Evolutionary conservation across 225 moss, liverwort and hornwort species (phyloP).

Genomic region (Bryoerythrophyllum caledonicum): DNA sequence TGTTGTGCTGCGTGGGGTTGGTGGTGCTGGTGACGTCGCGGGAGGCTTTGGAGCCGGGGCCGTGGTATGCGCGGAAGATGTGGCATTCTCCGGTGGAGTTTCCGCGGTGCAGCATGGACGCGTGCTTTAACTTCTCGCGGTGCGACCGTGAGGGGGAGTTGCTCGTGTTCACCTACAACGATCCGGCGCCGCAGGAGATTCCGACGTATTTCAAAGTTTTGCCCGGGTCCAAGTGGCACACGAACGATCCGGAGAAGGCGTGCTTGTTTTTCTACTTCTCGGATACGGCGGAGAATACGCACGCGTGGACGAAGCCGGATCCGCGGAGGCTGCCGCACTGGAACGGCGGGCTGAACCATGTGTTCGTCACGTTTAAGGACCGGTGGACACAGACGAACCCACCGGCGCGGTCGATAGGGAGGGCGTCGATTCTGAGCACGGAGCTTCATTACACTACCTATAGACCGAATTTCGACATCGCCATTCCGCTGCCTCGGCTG

Average conservation of each 20-base stretch:
- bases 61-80: constrained; percentile 51
- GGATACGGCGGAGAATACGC: constrained; percentile 40
- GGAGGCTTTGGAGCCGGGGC: constrained; percentile 27
- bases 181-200: constrained; percentile 40
- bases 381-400: constrained; percentile 70
- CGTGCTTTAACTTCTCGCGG: constrained; percentile 72
- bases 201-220: constrained; percentile 47
- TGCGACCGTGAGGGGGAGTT: constrained; percentile 61
- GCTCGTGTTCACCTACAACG: constrained; percentile 65
- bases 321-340: constrained; percentile 53
- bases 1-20: constrained; percentile 37
- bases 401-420: constrained; percentile 52
- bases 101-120: constrained; percentile 77
- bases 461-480: constrained; percentile 63
- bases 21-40: constrained; percentile 22
- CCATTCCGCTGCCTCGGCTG: constrained; percentile 59
- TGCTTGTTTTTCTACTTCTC: constrained; percentile 76
- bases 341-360: constrained; percentile 72
- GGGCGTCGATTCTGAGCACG: constrained; percentile 67
- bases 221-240: constrained; percentile 49
- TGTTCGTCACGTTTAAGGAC: constrained; percentile 71
- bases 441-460: constrained; percentile 67
- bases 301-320: constrained; percentile 62
- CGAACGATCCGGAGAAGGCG: constrained; percentile 54
- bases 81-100: constrained; percentile 70